Percentiles rank a stretch among this genome's conserved stretches.
Conservation (phyloP, 768 basidiomycete genomes). For the Mycena crocata region DNA sequence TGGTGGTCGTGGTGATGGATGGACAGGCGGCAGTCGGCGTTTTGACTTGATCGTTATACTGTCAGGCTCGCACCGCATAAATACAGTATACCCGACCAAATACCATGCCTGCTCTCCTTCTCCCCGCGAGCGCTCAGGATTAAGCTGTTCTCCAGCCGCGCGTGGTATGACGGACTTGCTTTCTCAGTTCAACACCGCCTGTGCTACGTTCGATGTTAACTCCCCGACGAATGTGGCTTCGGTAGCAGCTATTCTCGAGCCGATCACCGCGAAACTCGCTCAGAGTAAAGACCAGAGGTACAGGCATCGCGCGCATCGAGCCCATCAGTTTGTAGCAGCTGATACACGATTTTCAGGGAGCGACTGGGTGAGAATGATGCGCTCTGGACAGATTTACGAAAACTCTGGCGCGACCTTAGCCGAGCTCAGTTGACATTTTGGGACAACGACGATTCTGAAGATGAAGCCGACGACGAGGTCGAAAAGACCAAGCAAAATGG, state of each 20-base stretch:
- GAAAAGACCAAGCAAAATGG: conserved; percentile 41
- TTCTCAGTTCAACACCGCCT: conserved; percentile 15
- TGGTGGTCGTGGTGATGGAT: conserved; percentile 29
- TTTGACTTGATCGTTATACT: conserved; percentile 11
- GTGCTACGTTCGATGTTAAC: conserved; percentile 34
- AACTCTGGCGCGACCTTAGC: conserved; percentile 66
- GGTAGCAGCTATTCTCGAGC: conserved; percentile 55
- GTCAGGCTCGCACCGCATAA: conserved; percentile 40
- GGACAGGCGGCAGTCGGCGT: not conserved
- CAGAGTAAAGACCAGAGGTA: conserved; percentile 55
- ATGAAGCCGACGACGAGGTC: conserved; percentile 38
- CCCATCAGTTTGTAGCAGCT: not conserved
- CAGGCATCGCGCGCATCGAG: not conserved
- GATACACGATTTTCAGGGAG: conserved; percentile 39
- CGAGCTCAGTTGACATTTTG: conserved; percentile 64
- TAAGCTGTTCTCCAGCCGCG: not conserved
- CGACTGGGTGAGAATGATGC: conserved; percentile 53
- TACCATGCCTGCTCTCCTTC: not conserved
- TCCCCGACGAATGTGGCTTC: conserved; percentile 31
- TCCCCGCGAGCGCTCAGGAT: conserved; percentile 10
- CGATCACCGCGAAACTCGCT: conserved; percentile 63
- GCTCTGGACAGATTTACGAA: conserved; percentile 67
- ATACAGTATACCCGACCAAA: conserved; percentile 17
- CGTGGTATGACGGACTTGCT: conserved; percentile 13
- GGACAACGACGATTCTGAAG: conserved; percentile 60